Percentiles rank a stretch among this genome's conserved stretches.
Evolutionary conservation across 208 protist genomes (phyloP).

Genomic region (Acanthamoeba royreba): DNA sequence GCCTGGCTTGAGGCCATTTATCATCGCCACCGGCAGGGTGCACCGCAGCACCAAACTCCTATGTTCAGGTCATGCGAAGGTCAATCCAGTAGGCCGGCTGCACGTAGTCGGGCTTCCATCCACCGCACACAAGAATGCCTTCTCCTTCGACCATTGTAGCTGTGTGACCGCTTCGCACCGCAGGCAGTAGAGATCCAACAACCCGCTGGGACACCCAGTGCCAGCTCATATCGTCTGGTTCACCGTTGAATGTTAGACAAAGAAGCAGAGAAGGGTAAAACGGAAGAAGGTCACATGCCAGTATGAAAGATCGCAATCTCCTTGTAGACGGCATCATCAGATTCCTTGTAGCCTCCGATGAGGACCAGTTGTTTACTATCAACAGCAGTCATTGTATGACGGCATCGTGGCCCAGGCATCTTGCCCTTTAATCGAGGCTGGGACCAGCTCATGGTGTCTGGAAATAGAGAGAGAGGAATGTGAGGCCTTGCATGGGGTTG

Average conservation of each 20-base stretch:
- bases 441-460: neutral
- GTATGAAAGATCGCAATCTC: neutral
- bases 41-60: too few relatives aligned
- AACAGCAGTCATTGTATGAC: neutral
- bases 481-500: too few relatives aligned
- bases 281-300: neutral
- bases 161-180: neutral
- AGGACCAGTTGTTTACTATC: neutral
- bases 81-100: slow-evolving; percentile 23
- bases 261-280: neutral
- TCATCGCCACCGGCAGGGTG: too few relatives aligned
- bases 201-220: neutral
- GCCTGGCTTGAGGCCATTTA: too few relatives aligned
- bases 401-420: neutral
- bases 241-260: neutral
- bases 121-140: neutral
- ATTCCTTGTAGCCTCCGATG: slow-evolving; percentile 4
- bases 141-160: neutral
- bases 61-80: neutral
- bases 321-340: neutral
- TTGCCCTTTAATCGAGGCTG: neutral
- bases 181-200: neutral
- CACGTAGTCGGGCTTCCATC: slow-evolving; percentile 4
- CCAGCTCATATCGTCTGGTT: slow-evolving; percentile 11
- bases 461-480: neutral